Conservation (phyloP, 345 rosid genomes). For the Erysimum cheiranthoides region DNA sequence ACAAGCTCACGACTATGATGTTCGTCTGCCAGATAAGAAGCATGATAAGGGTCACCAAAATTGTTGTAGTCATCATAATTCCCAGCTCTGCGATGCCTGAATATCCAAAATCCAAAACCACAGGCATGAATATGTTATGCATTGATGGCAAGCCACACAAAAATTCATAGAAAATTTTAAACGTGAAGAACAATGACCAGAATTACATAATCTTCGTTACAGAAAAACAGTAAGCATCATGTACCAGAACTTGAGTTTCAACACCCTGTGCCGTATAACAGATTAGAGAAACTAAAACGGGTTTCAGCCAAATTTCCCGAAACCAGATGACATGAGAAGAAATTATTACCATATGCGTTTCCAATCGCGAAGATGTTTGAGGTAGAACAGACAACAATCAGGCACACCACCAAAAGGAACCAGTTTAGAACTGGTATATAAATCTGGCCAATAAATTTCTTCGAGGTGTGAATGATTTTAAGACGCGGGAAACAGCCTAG, state of each 20-base stretch:
- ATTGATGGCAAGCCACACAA: conserved; percentile 18
- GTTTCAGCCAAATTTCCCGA: conserved; percentile 18
- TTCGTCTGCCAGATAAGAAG: conserved; percentile 99
- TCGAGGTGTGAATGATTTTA: conserved; percentile 96
- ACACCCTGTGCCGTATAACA: conserved; percentile 5
- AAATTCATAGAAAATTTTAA: conserved; percentile 3
- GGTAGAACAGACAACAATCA: conserved; percentile 79
- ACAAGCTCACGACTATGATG: conserved; percentile 76
- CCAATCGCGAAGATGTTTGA: conserved; percentile 87
- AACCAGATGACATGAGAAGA: conserved; percentile 33
- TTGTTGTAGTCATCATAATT: conserved; percentile 97
- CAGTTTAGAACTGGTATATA: conserved; percentile 98
- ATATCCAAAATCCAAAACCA: conserved; percentile 40
- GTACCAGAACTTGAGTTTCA: conserved; percentile 14
- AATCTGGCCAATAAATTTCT: conserved; percentile 98
- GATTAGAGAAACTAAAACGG: neutral
- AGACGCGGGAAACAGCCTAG: conserved; percentile 99
- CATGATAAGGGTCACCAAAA: conserved; percentile 91
- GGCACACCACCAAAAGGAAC: conserved; percentile 85
- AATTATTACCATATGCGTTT: conserved; percentile 91
- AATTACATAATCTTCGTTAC: conserved; percentile 10
- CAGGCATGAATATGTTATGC: conserved; percentile 24
- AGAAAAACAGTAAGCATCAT: neutral
- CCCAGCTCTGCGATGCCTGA: conserved; percentile 96
- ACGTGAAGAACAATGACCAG: neutral